Percentiles rank a stretch among this genome's conserved stretches.
phyloP scores from a whole-genome alignment of 2,329 filamentous ascomycete species.

The Aspergillus alliaceus region DNA sequence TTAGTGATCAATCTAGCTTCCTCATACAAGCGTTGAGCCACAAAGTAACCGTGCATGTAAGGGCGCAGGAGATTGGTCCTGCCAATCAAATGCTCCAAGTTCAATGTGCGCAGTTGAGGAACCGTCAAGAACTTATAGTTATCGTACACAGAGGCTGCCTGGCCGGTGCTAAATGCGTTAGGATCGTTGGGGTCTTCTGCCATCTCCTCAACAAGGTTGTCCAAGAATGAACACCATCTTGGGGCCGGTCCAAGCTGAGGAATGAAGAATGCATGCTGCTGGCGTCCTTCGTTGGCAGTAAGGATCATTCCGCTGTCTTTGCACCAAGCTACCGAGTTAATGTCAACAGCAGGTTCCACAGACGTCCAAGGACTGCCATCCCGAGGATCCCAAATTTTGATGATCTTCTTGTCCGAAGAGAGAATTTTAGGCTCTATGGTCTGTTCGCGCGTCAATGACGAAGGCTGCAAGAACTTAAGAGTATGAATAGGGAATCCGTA shows the following conservation, averaged over 20 bases:
- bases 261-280: slow-evolving; percentile 93
- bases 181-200: slow-evolving; percentile 74
- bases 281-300: slow-evolving; percentile 93
- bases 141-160: slow-evolving; percentile 79
- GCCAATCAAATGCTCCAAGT: slow-evolving; percentile 83
- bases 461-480: slow-evolving; percentile 65
- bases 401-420: slow-evolving; percentile 89
- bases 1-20: slow-evolving; percentile 91
- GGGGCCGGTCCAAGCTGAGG: slow-evolving; percentile 91
- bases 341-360: slow-evolving; percentile 89
- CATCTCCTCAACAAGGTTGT: slow-evolving; percentile 98
- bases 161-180: slow-evolving; percentile 47
- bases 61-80: slow-evolving; percentile 86
- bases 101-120: slow-evolving; percentile 80
- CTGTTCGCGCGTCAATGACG: slow-evolving; percentile 71
- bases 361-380: slow-evolving; percentile 91
- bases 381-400: slow-evolving; percentile 90
- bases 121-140: slow-evolving; percentile 98
- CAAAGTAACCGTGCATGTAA: slow-evolving; percentile 99
- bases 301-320: slow-evolving; percentile 91
- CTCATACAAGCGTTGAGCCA: slow-evolving; percentile 91
- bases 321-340: slow-evolving; percentile 92
- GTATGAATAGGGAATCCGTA: slow-evolving; percentile 92
- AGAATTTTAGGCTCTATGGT: slow-evolving; percentile 71
- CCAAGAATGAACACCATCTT: slow-evolving; percentile 93